These are phyloP conservation scores for Stagonosporopsis tanaceti DNA, from an alignment of 2,329 filamentous ascomycete genomes.

Conservation along the genomic window DNA sequence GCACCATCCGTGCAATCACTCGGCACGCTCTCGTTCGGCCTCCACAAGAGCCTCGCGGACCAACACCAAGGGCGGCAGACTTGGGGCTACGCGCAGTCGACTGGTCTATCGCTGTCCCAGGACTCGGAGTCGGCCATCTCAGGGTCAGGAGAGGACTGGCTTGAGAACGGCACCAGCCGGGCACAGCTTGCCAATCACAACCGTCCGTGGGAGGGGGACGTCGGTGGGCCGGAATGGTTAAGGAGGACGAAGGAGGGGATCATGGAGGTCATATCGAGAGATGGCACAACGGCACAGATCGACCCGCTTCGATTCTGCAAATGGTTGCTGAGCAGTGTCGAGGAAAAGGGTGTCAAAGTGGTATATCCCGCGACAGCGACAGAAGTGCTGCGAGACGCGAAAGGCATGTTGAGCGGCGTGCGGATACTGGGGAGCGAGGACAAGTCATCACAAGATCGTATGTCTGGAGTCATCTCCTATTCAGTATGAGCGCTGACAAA, in stretches of 20 bases:
- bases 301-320: constrained; percentile 72
- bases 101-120: constrained; percentile 64
- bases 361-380: constrained; percentile 70
- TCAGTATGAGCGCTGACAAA: constrained; percentile 20
- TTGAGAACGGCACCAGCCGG: constrained; percentile 69
- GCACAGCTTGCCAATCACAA: constrained; percentile 58
- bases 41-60: constrained; percentile 71
- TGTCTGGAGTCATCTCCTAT: constrained; percentile 29
- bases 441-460: constrained; percentile 58
- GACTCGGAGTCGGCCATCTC: constrained; percentile 52
- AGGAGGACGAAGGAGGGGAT: constrained; percentile 62
- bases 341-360: constrained; percentile 68
- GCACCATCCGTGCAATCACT: constrained; percentile 64
- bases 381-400: constrained; percentile 60
- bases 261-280: constrained; percentile 68
- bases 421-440: constrained; percentile 34
- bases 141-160: constrained; percentile 69
- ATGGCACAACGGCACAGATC: constrained; percentile 70
- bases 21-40: constrained; percentile 71
- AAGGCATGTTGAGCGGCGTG: constrained; percentile 62
- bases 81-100: constrained; percentile 69
- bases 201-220: constrained; percentile 35
- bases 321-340: constrained; percentile 68
- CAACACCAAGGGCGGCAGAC: constrained; percentile 63
- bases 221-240: constrained; percentile 65